Percentiles rank a stretch among this genome's conserved stretches.
phyloP scores from a whole-genome alignment of 2,329 filamentous ascomycete genomes.

The Sclerotinia trifoliorum region DNA sequence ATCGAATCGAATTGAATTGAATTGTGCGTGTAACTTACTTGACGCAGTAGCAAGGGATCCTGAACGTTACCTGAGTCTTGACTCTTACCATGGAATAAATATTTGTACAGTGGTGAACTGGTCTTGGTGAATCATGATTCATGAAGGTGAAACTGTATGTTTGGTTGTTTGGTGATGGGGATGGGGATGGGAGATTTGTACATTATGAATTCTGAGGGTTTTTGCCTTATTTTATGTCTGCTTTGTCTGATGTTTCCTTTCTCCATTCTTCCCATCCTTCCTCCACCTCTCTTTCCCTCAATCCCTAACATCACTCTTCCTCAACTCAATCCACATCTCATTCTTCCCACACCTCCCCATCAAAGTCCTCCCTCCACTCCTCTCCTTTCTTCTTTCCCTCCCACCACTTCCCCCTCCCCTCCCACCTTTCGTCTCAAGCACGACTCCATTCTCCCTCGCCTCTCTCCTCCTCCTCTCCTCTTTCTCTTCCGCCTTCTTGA shows the following conservation, averaged over 20 bases:
- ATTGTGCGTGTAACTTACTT: background rate
- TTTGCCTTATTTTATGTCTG: no score
- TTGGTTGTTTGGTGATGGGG: background rate
- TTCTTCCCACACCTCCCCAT: slow-evolving; percentile 75
- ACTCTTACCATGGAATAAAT: background rate
- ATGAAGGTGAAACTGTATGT: background rate
- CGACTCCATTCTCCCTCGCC: slow-evolving; percentile 85
- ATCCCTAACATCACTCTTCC: slow-evolving; percentile 75
- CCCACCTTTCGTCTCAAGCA: slow-evolving; percentile 65
- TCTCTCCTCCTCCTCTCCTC: slow-evolving; percentile 73
- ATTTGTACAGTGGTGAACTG: background rate
- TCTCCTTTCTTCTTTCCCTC: slow-evolving; percentile 48
- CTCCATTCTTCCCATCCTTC: slow-evolving; percentile 37
- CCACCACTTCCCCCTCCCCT: slow-evolving; percentile 48
- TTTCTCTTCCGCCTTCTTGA: slow-evolving; percentile 59
- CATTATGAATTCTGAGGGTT: background rate
- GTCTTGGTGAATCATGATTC: background rate
- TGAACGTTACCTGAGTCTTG: background rate
- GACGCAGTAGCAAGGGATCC: background rate
- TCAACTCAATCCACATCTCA: slow-evolving; percentile 77
- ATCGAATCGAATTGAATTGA: background rate
- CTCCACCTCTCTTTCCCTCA: slow-evolving; percentile 51
- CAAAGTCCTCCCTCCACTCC: slow-evolving; percentile 50
- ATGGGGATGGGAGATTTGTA: background rate
- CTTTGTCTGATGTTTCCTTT: no score